These are phyloP conservation scores for Sporisorium iseilematis-ciliati DNA, from an alignment of 1,284 basidiomycete species.

Conservation along the genomic window DNA sequence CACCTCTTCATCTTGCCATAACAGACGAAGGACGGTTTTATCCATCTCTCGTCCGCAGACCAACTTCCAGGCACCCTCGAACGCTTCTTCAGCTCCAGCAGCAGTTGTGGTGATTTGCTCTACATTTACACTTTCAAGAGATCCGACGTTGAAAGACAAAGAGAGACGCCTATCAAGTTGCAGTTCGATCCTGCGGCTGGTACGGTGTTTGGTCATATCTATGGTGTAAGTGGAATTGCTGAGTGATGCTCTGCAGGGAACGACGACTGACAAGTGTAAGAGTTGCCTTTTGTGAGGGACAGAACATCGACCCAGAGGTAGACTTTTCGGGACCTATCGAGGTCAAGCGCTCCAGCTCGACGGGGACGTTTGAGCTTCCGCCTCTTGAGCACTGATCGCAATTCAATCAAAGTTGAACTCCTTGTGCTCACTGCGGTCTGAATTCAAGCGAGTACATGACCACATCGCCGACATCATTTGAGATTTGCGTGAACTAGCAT, in stretches of 20 bases:
- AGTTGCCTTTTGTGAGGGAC: background rate
- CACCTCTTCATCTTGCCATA: background rate
- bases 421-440: background rate
- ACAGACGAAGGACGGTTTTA: slow-evolving; percentile 60
- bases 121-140: slow-evolving; percentile 49
- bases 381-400: slow-evolving; percentile 21
- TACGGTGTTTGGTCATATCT: slow-evolving; percentile 56
- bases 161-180: slow-evolving; percentile 37
- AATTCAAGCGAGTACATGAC: too few relatives aligned
- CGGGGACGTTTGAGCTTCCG: slow-evolving; percentile 36
- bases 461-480: background rate
- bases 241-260: background rate
- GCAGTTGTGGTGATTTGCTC: slow-evolving; percentile 48
- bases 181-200: slow-evolving; percentile 55
- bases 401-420: background rate
- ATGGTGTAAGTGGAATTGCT: slow-evolving; percentile 38
- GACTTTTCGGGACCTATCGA: slow-evolving; percentile 45
- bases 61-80: slow-evolving; percentile 56
- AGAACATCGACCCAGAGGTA: slow-evolving; percentile 47
- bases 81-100: slow-evolving; percentile 52
- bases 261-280: background rate
- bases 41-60: slow-evolving; percentile 59
- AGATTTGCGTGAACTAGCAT: background rate
- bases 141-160: slow-evolving; percentile 35
- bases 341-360: slow-evolving; percentile 37